Evolutionary conservation across 2,329 filamentous ascomycete genomes (phyloP), one percentile per base, ranked within the genome.

Genomic region (Colletotrichum ledebouriae): DNA sequence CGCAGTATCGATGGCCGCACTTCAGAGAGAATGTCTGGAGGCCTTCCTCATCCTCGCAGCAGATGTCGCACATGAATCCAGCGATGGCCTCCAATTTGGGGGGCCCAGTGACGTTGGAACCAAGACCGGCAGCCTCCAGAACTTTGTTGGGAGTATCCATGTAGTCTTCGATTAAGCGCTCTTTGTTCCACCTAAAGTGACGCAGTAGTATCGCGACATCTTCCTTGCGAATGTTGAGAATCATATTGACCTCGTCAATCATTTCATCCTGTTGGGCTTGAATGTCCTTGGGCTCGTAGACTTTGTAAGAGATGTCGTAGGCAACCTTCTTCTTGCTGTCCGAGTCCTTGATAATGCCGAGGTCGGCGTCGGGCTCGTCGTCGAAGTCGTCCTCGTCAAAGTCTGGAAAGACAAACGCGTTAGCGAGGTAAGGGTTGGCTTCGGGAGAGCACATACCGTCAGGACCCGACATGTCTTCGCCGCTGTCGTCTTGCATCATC

Each of bases 111-210:
- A 87, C 84, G 69, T 84, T 88, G 62, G 90, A 87, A 41, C 90
- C 91, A 34, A 99, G 82, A 0, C 96, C 96, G 13, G 95, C 94
- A 69, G 90, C 90, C 74, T 97, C 94, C 39, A 98, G 83, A 2
- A 96, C 89, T 75, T 91, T 88, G 67, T 92, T 89, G 3, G 92
- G 90, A 58, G 88, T 88, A 72, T 99, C 95, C 94, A 99, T 98
- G 79, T 98, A 98, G 71, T 94, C 90, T 76, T 99, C 96, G 65
- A 98, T 94, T 73, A 99, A 79, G 44, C 93, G 90, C 78, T 99
- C 96, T 78, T 97, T 96, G 80, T 98, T 98, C 96, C 96, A 99
- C 76, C 94, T 88, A 73, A 93, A 93, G 79, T 96, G 89, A 53
- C 96, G 91, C 68, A 99, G 84, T 46, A 99, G 85, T 60, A 99